A percentile compares a stretch with the other conserved stretches of the same genome.
Evolutionary conservation across 768 basidiomycete genomes (phyloP).

Genomic region (Mycena galopus): DNA sequence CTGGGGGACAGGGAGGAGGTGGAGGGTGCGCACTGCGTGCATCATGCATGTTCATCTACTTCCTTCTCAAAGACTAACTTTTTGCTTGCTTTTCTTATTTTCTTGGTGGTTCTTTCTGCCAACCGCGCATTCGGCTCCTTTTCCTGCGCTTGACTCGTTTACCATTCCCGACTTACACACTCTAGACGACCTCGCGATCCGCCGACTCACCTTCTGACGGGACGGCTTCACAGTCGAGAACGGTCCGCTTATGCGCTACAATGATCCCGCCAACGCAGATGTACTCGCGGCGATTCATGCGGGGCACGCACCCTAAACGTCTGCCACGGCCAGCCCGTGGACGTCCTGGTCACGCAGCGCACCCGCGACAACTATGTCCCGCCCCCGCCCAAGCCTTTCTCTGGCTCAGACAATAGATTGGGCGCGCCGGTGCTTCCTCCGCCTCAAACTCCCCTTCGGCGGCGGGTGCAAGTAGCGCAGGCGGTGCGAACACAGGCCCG

Average conservation of each 20-base stretch:
- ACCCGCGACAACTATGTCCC: slow-evolving; percentile 68
- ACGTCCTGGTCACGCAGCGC: slow-evolving; percentile 71
- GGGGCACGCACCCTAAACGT: slow-evolving; percentile 70
- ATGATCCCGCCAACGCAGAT: slow-evolving; percentile 67
- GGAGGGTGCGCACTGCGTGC: too few species aligned
- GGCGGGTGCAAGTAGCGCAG: not conserved
- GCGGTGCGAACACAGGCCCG: slow-evolving; percentile 31
- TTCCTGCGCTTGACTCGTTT: too few species aligned
- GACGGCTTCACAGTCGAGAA: slow-evolving; percentile 83
- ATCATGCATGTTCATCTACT: not conserved
- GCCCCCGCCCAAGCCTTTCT: slow-evolving; percentile 62
- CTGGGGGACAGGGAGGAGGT: slow-evolving; percentile 56
- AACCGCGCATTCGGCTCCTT: too few species aligned
- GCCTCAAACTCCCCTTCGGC: slow-evolving; percentile 24
- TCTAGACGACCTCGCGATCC: slow-evolving; percentile 49
- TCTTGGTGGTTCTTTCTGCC: too few species aligned
- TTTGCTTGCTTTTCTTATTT: too few species aligned
- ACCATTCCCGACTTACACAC: slow-evolving; percentile 46
- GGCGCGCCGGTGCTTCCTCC: slow-evolving; percentile 65
- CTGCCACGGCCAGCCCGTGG: slow-evolving; percentile 70
- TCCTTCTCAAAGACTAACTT: too few species aligned
- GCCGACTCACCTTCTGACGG: slow-evolving; percentile 79
- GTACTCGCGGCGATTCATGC: slow-evolving; percentile 74
- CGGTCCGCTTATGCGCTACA: slow-evolving; percentile 73
- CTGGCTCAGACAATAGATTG: slow-evolving; percentile 71